A percentile compares a stretch with the other conserved stretches of the same genome.
These are phyloP conservation scores for Fusarium scirpi DNA, from an alignment of 2,329 filamentous ascomycete genomes.

Conservation along the genomic window DNA sequence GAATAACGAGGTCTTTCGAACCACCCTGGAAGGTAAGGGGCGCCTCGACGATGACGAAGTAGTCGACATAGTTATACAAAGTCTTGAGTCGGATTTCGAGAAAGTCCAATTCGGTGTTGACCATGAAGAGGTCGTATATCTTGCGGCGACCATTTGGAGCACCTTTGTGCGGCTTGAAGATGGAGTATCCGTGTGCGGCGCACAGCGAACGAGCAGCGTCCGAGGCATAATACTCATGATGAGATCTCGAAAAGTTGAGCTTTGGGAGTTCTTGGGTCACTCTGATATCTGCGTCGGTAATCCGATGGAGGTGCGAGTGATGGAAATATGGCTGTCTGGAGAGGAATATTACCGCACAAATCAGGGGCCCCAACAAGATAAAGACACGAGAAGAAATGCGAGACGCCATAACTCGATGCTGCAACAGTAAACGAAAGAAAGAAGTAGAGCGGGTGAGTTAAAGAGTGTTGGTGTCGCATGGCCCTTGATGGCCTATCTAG, in stretches of 20 bases:
- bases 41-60: slow-evolving; percentile 73
- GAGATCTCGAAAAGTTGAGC: slow-evolving; percentile 43
- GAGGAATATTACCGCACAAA: slow-evolving; percentile 34
- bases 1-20: slow-evolving; percentile 66
- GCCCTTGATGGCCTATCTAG: not conserved
- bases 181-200: slow-evolving; percentile 50
- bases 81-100: slow-evolving; percentile 72
- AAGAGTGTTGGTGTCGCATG: not conserved
- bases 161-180: slow-evolving; percentile 44
- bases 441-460: not conserved
- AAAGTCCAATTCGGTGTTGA: slow-evolving; percentile 74
- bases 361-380: slow-evolving; percentile 15
- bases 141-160: slow-evolving; percentile 47
- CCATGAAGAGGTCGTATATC: slow-evolving; percentile 67
- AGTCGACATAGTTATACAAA: slow-evolving; percentile 69
- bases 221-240: slow-evolving; percentile 49
- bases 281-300: slow-evolving; percentile 40
- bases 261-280: slow-evolving; percentile 38
- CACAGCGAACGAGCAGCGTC: slow-evolving; percentile 48
- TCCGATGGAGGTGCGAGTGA: slow-evolving; percentile 29
- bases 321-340: slow-evolving; percentile 36
- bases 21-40: slow-evolving; percentile 68
- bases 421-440: not conserved
- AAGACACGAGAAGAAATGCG: slow-evolving; percentile 16
- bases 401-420: slow-evolving; percentile 18